These are phyloP conservation scores for Phylloporus arenicola DNA, from an alignment of 768 basidiomycete genomes.

Conservation along the genomic window DNA sequence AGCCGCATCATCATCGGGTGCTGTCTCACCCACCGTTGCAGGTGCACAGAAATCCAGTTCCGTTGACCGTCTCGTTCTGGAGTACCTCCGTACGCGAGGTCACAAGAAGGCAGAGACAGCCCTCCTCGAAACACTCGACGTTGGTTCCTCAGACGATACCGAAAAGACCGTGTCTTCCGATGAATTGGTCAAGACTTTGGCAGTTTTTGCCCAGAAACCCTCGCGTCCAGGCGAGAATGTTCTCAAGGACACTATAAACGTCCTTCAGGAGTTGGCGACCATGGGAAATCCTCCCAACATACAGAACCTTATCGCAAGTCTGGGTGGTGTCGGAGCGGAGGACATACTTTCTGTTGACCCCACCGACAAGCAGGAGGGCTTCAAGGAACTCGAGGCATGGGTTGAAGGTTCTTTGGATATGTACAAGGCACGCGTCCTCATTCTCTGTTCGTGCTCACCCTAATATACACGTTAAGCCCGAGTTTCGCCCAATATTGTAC, in stretches of 20 bases:
- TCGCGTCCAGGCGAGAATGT: conserved; percentile 64
- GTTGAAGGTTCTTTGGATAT: conserved; percentile 88
- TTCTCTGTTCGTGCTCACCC: not conserved
- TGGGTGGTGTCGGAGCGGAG: conserved; percentile 76
- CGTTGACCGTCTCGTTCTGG: conserved; percentile 39
- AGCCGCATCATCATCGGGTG: conserved; percentile 31
- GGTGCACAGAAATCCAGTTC: conserved; percentile 27
- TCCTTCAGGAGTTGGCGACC: conserved; percentile 61
- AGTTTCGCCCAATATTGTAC: conserved; percentile 88
- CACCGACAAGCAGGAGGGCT: conserved; percentile 81
- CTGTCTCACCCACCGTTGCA: conserved; percentile 27
- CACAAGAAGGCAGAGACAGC: conserved; percentile 41
- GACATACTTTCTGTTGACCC: conserved; percentile 79
- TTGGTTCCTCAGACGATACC: conserved; percentile 29
- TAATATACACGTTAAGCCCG: conserved; percentile 54
- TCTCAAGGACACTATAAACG: conserved; percentile 59
- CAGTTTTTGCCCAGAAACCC: conserved; percentile 67
- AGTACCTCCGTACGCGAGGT: conserved; percentile 47
- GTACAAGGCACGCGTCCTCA: conserved; percentile 60
- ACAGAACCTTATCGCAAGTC: conserved; percentile 69
- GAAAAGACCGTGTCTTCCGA: conserved; percentile 40
- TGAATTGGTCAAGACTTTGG: conserved; percentile 52
- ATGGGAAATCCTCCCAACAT: conserved; percentile 69
- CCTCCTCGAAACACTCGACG: conserved; percentile 37
- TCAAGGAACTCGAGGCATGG: conserved; percentile 81